These are phyloP conservation scores for Aurifilum marmelostoma DNA, from an alignment of 2,329 filamentous ascomycete genomes.

Conservation along the genomic window DNA sequence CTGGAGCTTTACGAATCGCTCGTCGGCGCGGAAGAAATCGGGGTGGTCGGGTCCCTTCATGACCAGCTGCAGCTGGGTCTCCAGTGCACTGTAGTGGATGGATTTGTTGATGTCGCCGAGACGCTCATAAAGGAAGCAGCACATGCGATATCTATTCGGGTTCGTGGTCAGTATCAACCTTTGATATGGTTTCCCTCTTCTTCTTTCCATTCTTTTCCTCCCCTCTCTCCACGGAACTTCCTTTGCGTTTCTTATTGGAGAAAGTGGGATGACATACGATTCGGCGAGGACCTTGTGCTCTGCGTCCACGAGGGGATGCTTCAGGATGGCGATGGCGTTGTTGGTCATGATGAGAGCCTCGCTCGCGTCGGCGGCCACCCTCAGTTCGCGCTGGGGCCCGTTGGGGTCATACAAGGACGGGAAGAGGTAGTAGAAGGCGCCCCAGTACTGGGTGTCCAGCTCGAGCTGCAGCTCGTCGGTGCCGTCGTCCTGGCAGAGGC, in stretches of 20 bases:
- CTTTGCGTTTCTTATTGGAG: no score
- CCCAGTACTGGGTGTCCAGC: not conserved
- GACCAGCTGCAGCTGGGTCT: conserved; percentile 1
- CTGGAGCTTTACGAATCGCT: not conserved
- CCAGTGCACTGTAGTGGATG: not conserved
- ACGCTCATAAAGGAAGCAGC: not conserved
- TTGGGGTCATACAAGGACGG: not conserved
- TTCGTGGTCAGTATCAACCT: not conserved
- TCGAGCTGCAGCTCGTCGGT: not conserved
- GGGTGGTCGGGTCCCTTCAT: not conserved
- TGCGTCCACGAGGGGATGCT: conserved; percentile 14
- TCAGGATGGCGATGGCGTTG: conserved; percentile 8
- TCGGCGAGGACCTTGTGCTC: not conserved
- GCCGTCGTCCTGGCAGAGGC: conserved; percentile 5
- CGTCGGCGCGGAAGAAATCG: not conserved
- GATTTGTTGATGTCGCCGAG: not conserved
- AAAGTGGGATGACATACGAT: not conserved
- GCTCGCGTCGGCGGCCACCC: not conserved
- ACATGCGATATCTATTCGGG: conserved; percentile 1
- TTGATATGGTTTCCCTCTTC: no score
- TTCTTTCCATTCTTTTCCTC: no score
- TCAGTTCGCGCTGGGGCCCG: not conserved
- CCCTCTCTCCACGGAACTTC: no score
- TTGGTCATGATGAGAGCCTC: conserved; percentile 11
- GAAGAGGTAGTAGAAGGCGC: not conserved